Evolutionary conservation across 352 stramenopile genomes (phyloP).

Genomic region (Pythium diclinum): DNA sequence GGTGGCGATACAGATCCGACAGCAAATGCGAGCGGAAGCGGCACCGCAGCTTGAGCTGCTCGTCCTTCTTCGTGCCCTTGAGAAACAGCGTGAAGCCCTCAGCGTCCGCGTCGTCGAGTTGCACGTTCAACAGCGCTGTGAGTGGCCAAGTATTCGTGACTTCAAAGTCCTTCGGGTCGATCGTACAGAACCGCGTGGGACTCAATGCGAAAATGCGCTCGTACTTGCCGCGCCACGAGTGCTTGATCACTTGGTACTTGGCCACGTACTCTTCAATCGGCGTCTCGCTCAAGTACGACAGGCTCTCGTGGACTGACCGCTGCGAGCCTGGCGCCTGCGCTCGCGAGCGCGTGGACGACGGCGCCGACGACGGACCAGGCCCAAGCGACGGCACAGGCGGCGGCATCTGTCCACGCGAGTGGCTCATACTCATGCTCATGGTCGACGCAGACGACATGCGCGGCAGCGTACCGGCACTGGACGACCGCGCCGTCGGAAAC

Average conservation of each 20-base stretch:
- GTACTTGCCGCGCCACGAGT: conserved; percentile 85
- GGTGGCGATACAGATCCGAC: conserved; percentile 75
- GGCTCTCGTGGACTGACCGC: conserved; percentile 24
- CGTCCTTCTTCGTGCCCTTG: conserved; percentile 79
- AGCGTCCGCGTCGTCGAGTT: conserved; percentile 53
- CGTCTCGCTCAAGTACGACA: conserved; percentile 40
- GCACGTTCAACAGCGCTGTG: conserved; percentile 47
- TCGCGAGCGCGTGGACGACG: conserved; percentile 20
- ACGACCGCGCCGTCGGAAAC: conserved; percentile 4
- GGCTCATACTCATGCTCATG: conserved; percentile 6
- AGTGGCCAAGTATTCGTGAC: conserved; percentile 86
- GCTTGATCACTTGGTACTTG: conserved; percentile 85
- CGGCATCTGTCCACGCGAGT: background rate
- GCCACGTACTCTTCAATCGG: conserved; percentile 79
- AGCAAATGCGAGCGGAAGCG: conserved; percentile 71
- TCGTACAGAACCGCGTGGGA: conserved; percentile 79
- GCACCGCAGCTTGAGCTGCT: conserved; percentile 77
- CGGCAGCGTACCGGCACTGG: background rate
- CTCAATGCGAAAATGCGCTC: conserved; percentile 81
- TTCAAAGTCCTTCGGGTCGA: conserved; percentile 85
- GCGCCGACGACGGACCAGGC: conserved; percentile 2
- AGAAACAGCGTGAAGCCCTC: conserved; percentile 65
- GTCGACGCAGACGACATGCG: conserved; percentile 17
- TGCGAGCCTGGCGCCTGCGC: conserved; percentile 2
- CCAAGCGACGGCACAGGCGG: conserved; percentile 6